phyloP scores from a whole-genome alignment of 352 stramenopile genomes.

The Phytopythium sindhum region DNA sequence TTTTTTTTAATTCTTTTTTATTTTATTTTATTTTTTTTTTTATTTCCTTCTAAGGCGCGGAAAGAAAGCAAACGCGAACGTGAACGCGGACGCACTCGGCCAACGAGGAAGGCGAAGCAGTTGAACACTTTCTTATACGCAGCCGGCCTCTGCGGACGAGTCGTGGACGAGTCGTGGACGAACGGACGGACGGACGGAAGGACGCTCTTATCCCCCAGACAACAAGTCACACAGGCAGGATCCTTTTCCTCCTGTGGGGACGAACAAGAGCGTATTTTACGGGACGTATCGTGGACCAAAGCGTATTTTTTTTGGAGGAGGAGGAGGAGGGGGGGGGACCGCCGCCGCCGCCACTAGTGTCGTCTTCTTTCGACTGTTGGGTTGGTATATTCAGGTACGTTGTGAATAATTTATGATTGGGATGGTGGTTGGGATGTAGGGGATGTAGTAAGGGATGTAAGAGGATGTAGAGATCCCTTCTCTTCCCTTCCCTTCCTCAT shows the following conservation, averaged over 20 bases:
- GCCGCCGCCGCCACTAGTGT: no score
- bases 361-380: not conserved
- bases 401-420: no score
- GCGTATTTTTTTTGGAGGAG: constrained; percentile 3
- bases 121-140: not conserved
- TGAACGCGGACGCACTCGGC: no score
- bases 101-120: not conserved
- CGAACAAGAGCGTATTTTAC: constrained; percentile 1
- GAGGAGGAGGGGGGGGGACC: no score
- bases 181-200: not conserved
- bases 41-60: not conserved
- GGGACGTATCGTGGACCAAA: not conserved
- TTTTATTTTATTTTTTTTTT: not conserved
- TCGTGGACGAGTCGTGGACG: not conserved
- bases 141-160: not conserved
- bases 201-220: no score
- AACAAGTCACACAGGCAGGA: no score
- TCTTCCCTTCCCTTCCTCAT: no score
- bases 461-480: no score
- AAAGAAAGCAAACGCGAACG: not conserved
- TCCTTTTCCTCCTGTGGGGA: not conserved
- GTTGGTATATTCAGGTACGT: not conserved
- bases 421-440: no score
- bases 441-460: no score
- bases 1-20: not conserved